Evolutionary conservation across 257 asterid species (phyloP), one percentile per base, ranked within the genome.

Genomic region (Asclepias syriaca): DNA sequence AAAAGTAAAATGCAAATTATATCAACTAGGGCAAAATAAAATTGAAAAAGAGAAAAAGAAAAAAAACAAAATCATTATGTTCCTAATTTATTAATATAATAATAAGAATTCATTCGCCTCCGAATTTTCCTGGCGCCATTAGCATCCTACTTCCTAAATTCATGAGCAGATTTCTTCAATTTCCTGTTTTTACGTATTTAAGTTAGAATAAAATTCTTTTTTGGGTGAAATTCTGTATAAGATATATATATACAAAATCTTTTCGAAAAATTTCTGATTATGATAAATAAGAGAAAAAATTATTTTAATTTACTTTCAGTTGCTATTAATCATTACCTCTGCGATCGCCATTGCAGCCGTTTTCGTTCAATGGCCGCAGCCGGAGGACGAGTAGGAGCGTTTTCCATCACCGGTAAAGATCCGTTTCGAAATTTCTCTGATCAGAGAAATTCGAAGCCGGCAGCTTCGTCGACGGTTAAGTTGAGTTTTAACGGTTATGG

Each of bases 291-390:
- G 80, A 83, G 86, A 66, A 69, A 61, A 66, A 69, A 61, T 27
- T 81, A 67, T 55, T 63, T 29, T 66, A 57, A 60, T 53, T 12
- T 73, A n/a, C 45, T 50, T n/a, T 69, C 69, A 34, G 21, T 71
- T 4, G 4, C 55, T 66, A 16, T 22, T 48, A 60, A 75, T 74
- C 55, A 66, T 43, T 50, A 27, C 76, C 72, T 54, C 74, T 77
- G 27, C 65, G 72, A 4, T 56, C 61, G 63, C 72, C 60, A 66
- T 74, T 46, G 74, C 13, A 79, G 83, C 68, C 75, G 58, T 75
- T 69, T 45, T n/a, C 39, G 24, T 77, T 79, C 81, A 76, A 88
- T 86, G 96, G 95, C 93, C 73, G 84, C 78, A 65, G 74, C 86
- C 63, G 22, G 84, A 4, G 22, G 84, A 4, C 53, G 77, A 65